phyloP scores from a whole-genome alignment of 495 filamentous ascomycete species.

The Pseudomonodictys pantanalensis region DNA sequence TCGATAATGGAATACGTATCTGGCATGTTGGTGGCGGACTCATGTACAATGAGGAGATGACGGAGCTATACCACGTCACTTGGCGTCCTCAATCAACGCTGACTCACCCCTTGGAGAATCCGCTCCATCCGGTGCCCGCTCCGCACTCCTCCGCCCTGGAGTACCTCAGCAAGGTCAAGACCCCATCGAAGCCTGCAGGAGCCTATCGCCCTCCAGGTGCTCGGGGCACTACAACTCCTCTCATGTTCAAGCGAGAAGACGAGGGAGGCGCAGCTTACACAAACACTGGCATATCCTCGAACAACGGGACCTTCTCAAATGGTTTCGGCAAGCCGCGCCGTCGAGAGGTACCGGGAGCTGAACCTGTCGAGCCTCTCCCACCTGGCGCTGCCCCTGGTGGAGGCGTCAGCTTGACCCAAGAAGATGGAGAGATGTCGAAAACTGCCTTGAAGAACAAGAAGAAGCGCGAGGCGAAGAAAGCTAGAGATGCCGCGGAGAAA shows the following conservation, averaged over 20 bases:
- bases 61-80: constrained; percentile 85
- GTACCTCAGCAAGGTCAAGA: constrained; percentile 81
- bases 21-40: constrained; percentile 89
- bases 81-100: constrained; percentile 75
- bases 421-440: constrained; percentile 71
- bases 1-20: constrained; percentile 93
- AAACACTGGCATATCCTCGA: constrained; percentile 68
- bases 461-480: constrained; percentile 95
- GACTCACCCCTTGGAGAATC: constrained; percentile 64
- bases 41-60: constrained; percentile 93
- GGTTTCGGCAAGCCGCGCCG: constrained; percentile 67
- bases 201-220: constrained; percentile 97
- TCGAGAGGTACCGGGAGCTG: constrained; percentile 77
- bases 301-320: constrained; percentile 58
- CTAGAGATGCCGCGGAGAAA: constrained; percentile 68
- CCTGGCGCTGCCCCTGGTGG: constrained; percentile 69
- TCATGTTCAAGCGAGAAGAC: constrained; percentile 96
- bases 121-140: constrained; percentile 69
- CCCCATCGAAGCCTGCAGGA: constrained; percentile 88
- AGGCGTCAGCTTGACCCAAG: constrained; percentile 61
- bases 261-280: constrained; percentile 89
- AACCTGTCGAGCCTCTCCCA: constrained; percentile 57
- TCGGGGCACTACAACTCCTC: constrained; percentile 78
- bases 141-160: constrained; percentile 81
- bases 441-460: constrained; percentile 97